Base-by-base conservation (phyloP, 2,329 filamentous ascomycete species). In the Myriosclerotinia scirpicola region DNA sequence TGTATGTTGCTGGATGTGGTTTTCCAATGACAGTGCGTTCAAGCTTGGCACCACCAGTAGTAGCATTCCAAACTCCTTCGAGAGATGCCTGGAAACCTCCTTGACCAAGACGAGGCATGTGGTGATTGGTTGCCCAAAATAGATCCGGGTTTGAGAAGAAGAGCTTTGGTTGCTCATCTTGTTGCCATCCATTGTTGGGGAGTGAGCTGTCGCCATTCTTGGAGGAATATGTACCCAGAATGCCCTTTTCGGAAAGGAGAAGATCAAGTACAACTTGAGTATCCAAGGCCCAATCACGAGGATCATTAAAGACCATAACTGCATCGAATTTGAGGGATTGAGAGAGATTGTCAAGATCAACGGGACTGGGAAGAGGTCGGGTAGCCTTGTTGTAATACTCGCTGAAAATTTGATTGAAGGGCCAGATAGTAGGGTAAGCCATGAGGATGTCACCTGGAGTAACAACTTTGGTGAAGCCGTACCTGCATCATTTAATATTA, bases 271-370 rank as follows among this genome's bases (percentile, higher is more conserved):
- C 90, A 72, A 98, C 81, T 76, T 96, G 91, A 2, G 87, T 87
- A 77, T 98, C 94, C 12, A 97, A 84, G 0, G 91, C 93, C 95
- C 95, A 99, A 80, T 99, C 95, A 66, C 95, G 87, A 4, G 95
- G 93, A 78, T 98, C 95, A 77, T 97, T 96, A 83, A 94, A 97
- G 8, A 97, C 90, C 74, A 98, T 90, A 38, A 98, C 87, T 38
- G 93, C 93, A 75, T 96, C 92, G 72, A 99, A 90, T 73, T 92
- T 93, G 58, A 94, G 83, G 12, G 82, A 78, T 12, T 80, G 75
- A 0, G 66, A 50, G 22, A 81, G 83, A 17, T 80, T 79, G 0
- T 78, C 76, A 0, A 80, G 80, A 48, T 84, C 78, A 75, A 69
- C 74, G 71, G 34, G 77, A 73, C 38, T 79, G 67, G 88, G 87